Evolutionary conservation across 148 eudicot genomes (phyloP).

Genomic region (Chenopodium album): DNA sequence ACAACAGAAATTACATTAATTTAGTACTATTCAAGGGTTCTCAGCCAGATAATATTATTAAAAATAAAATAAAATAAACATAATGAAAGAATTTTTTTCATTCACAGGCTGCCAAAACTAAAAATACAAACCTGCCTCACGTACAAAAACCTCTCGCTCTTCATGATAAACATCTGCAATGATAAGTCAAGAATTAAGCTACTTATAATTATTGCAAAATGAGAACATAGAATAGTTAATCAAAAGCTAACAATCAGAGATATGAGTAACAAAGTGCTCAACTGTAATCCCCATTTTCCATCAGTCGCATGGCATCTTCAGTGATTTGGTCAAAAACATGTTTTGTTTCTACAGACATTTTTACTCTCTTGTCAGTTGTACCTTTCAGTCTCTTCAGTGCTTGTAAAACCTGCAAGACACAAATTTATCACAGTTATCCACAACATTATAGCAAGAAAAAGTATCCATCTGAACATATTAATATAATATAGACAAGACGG

Average conservation of each 20-base stretch:
- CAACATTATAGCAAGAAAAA: background rate
- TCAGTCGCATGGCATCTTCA: slow-evolving; percentile 93
- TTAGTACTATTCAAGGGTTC: background rate
- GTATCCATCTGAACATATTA: background rate
- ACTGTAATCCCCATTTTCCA: slow-evolving; percentile 96
- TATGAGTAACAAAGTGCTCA: slow-evolving; percentile 30
- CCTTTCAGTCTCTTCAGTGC: slow-evolving; percentile 91
- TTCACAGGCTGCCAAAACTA: background rate
- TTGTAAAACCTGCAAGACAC: slow-evolving; percentile 60
- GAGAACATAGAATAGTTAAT: slow-evolving; percentile 3
- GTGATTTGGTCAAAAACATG: slow-evolving; percentile 85
- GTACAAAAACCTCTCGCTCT: slow-evolving; percentile 74
- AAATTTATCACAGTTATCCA: background rate
- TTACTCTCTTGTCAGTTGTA: slow-evolving; percentile 70
- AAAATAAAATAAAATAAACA: no score
- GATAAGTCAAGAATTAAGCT: slow-evolving; percentile 4
- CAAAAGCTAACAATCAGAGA: slow-evolving; percentile 8
- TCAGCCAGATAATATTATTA: background rate
- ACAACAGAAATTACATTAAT: background rate
- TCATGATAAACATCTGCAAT: slow-evolving; percentile 92
- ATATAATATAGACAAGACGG: background rate
- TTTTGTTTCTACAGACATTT: slow-evolving; percentile 82
- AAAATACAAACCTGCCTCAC: slow-evolving; percentile 77
- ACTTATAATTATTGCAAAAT: slow-evolving; percentile 1
- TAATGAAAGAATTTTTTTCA: background rate